phyloP scores from a whole-genome alignment of 106 monocot genomes.

The Acorus gramineus region DNA sequence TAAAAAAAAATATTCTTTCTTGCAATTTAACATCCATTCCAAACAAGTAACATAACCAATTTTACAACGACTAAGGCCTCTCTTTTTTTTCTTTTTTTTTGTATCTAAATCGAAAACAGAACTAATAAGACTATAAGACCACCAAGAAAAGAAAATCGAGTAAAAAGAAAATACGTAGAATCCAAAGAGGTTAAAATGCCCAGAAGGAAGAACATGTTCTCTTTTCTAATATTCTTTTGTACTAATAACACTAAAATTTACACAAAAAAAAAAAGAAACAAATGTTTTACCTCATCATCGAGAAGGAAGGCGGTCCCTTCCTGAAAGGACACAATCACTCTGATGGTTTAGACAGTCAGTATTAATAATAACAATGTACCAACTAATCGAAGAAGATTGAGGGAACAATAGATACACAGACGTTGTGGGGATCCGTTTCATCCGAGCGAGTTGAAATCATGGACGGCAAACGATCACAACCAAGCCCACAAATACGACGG shows the following conservation, averaged over 20 bases:
- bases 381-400: too few relatives aligned
- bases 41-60: neutral
- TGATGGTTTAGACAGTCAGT: too few relatives aligned
- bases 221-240: neutral
- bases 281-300: neutral
- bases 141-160: neutral
- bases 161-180: neutral
- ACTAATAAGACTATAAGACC: neutral
- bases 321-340: too few relatives aligned
- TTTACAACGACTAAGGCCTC: neutral
- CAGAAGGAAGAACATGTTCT: too few relatives aligned
- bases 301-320: too few relatives aligned
- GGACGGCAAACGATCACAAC: too few relatives aligned
- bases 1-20: too few relatives aligned
- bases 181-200: too few relatives aligned
- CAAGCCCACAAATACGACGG: too few relatives aligned
- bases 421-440: neutral
- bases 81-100: too few relatives aligned
- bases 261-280: neutral
- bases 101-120: too few relatives aligned
- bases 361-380: slow-evolving; percentile 1
- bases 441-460: too few relatives aligned
- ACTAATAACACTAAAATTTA: neutral
- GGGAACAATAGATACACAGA: neutral
- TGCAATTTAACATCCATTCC: neutral